phyloP scores from a whole-genome alignment of 805 yeast genomes.

The Candida incommunis region DNA sequence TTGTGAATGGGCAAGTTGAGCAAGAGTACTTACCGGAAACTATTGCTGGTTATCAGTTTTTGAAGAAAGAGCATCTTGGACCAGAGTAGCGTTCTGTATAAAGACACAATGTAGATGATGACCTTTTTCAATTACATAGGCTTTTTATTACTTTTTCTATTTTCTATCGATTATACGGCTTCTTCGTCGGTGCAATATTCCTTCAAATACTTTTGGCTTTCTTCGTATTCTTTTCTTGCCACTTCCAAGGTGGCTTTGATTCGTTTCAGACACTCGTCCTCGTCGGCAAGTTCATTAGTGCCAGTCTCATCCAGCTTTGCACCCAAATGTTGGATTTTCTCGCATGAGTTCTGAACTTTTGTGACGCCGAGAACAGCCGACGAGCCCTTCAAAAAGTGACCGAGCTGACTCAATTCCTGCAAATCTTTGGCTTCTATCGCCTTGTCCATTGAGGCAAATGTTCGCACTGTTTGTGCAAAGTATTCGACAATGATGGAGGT shows the following conservation, averaged over 20 bases:
- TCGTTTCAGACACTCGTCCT: conserved; percentile 20
- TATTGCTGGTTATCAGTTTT: conserved; percentile 33
- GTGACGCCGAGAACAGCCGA: conserved; percentile 87
- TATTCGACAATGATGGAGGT: conserved; percentile 65
- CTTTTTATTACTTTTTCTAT: too few species aligned
- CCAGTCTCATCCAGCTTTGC: conserved; percentile 28
- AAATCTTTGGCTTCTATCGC: conserved; percentile 31
- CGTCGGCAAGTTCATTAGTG: conserved; percentile 16
- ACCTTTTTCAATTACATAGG: too few species aligned
- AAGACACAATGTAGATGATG: neutral
- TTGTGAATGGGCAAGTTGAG: conserved; percentile 46
- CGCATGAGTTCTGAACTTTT: conserved; percentile 77
- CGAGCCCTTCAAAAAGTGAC: conserved; percentile 90
- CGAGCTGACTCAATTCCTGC: conserved; percentile 52
- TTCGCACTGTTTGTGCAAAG: conserved; percentile 76
- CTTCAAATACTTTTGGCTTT: conserved; percentile 17
- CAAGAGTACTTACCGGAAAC: conserved; percentile 61
- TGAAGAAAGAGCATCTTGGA: conserved; percentile 30
- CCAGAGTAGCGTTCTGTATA: conserved; percentile 2
- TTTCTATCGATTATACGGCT: neutral
- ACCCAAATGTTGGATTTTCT: conserved; percentile 85
- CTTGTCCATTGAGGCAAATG: conserved; percentile 56
- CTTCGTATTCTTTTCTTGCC: conserved; percentile 22
- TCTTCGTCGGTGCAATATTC: conserved; percentile 10
- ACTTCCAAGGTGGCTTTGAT: conserved; percentile 15